These are phyloP conservation scores for Pascua sp. DNA, from an alignment of 1,284 basidiomycete genomes.

Conservation along the genomic window DNA sequence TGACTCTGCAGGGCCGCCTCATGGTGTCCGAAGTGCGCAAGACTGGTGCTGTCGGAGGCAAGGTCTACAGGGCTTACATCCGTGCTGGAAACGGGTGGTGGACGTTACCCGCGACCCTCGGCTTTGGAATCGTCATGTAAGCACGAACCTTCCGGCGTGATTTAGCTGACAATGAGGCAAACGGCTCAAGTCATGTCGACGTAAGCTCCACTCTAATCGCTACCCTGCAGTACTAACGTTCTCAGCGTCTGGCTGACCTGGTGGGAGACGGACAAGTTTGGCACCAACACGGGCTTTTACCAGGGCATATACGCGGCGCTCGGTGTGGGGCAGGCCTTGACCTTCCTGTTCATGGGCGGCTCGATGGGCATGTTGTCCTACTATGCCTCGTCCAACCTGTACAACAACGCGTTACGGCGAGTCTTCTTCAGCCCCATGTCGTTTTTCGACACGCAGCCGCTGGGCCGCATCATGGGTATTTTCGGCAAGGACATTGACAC, in stretches of 20 bases:
- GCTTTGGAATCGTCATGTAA: constrained; percentile 58
- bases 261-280: constrained; percentile 60
- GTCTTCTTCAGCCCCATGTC: constrained; percentile 67
- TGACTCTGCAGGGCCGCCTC: constrained; percentile 30
- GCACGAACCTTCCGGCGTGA: constrained; percentile 1
- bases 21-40: constrained; percentile 53
- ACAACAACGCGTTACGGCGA: constrained; percentile 57
- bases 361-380: constrained; percentile 59
- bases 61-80: constrained; percentile 67
- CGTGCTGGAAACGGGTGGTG: constrained; percentile 60
- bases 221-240: too few relatives aligned
- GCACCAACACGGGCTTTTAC: constrained; percentile 56
- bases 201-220: constrained; percentile 7
- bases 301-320: constrained; percentile 68
- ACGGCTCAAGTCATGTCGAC: constrained; percentile 51
- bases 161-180: constrained; percentile 51
- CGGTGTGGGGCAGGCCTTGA: constrained; percentile 57
- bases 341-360: constrained; percentile 58
- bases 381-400: constrained; percentile 60
- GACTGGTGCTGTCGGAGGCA: constrained; percentile 62
- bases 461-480: constrained; percentile 62
- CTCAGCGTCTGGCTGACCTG: constrained; percentile 58
- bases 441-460: constrained; percentile 65
- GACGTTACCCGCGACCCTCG: constrained; percentile 60
- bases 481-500: constrained; percentile 65